These are phyloP conservation scores for Colletotrichum australisinense DNA, from an alignment of 2,329 filamentous ascomycete genomes.

Conservation along the genomic window DNA sequence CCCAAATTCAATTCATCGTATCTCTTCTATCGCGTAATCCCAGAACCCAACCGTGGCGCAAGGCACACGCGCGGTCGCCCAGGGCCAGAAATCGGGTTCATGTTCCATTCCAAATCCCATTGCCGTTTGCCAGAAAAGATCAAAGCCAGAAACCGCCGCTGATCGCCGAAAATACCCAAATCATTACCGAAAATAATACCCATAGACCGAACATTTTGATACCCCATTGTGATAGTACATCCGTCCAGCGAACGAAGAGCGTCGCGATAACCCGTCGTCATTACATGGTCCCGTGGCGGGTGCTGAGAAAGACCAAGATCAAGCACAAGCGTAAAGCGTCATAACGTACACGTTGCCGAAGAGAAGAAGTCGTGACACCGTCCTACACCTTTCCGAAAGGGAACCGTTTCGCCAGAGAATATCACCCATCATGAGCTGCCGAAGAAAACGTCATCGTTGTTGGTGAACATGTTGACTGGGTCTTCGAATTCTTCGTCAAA, in stretches of 20 bases:
- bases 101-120: constrained; percentile 2
- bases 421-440: constrained; percentile 45
- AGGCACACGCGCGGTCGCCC: constrained; percentile 8
- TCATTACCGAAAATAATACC: neutral
- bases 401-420: constrained; percentile 6
- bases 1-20: constrained; percentile 28
- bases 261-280: constrained; percentile 27
- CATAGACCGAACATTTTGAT: constrained; percentile 4
- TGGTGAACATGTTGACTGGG: constrained; percentile 62
- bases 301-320: constrained; percentile 1
- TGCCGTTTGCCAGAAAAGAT: neutral
- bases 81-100: neutral
- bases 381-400: constrained; percentile 5
- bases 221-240: constrained; percentile 27
- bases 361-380: constrained; percentile 20
- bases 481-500: constrained; percentile 66
- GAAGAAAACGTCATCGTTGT: constrained; percentile 65
- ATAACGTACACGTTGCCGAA: constrained; percentile 27
- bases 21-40: constrained; percentile 16
- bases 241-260: constrained; percentile 13
- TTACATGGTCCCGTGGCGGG: constrained; percentile 20
- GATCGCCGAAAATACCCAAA: constrained; percentile 10
- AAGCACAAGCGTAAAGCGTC: constrained; percentile 27
- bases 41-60: neutral
- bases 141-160: constrained; percentile 1